phyloP scores from a whole-genome alignment of 2,329 filamentous ascomycete species.

The Tolypocladium sp. region DNA sequence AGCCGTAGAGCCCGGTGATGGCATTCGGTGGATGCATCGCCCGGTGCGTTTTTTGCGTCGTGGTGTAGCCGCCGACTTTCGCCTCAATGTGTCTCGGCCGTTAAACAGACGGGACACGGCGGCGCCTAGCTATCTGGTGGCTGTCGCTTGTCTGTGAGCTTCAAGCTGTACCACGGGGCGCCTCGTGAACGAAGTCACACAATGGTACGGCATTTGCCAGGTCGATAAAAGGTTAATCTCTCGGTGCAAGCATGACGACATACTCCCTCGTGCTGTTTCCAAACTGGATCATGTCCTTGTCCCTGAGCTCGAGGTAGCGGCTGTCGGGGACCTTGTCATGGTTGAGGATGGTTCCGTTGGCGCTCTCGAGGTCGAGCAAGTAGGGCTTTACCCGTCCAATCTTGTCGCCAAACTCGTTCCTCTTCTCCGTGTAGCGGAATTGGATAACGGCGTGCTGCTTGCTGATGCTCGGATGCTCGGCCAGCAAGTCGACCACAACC shows the following conservation, averaged over 20 bases:
- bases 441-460: slow-evolving; percentile 95
- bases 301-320: slow-evolving; percentile 75
- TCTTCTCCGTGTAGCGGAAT: slow-evolving; percentile 76
- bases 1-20: neutral
- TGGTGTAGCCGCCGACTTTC: neutral
- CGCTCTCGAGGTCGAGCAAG: slow-evolving; percentile 85
- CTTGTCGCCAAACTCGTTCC: slow-evolving; percentile 80
- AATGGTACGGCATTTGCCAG: neutral
- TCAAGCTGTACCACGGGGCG: neutral
- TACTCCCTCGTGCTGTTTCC: slow-evolving; percentile 87
- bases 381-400: slow-evolving; percentile 76
- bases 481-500: slow-evolving; percentile 69
- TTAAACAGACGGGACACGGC: neutral
- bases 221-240: slow-evolving; percentile 19
- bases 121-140: neutral
- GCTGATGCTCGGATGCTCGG: slow-evolving; percentile 87
- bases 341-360: slow-evolving; percentile 83
- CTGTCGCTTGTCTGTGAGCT: neutral
- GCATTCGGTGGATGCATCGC: neutral
- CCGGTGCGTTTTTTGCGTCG: neutral
- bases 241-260: slow-evolving; percentile 74
- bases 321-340: slow-evolving; percentile 62
- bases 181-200: neutral
- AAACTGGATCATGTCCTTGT: slow-evolving; percentile 85
- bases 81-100: neutral